phyloP scores from a whole-genome alignment of 768 basidiomycete genomes.

The Termitomyces sp. region DNA sequence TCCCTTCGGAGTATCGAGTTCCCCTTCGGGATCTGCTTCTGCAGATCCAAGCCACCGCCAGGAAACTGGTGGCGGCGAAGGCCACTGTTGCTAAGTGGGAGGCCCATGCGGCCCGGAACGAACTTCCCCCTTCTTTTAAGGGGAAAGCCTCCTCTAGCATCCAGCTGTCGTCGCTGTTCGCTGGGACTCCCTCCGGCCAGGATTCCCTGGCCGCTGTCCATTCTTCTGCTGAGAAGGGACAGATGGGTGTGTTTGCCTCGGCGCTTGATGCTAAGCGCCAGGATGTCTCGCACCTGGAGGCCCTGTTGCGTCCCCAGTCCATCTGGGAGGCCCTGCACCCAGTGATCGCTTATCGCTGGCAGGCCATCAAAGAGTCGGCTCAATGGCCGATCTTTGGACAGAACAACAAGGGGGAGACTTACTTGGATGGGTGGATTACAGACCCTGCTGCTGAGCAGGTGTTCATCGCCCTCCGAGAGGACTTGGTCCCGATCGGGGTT shows the following conservation, averaged over 20 bases:
- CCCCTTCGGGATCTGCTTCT: not conserved
- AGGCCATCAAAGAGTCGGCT: not conserved
- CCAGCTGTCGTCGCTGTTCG: not conserved
- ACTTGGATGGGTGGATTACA: not conserved
- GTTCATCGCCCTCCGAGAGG: not conserved
- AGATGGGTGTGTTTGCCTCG: not conserved
- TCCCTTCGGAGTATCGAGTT: not conserved
- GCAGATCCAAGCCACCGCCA: not conserved
- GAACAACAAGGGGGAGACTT: rapidly evolving
- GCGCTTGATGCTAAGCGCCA: too few species aligned
- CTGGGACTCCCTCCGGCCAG: not conserved
- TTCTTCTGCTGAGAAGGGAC: not conserved
- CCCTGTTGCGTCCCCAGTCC: too few species aligned
- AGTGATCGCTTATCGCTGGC: not conserved
- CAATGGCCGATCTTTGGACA: not conserved
- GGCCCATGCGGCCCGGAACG: too few species aligned
- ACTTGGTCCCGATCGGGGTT: not conserved
- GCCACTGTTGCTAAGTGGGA: too few species aligned
- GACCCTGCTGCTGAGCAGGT: not conserved
- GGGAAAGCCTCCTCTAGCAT: not conserved
- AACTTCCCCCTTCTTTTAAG: not conserved
- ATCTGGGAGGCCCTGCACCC: not conserved
- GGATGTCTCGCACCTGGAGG: too few species aligned
- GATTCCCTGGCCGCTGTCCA: not conserved
- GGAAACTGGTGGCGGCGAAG: not conserved